Percentiles rank a stretch among this genome's conserved stretches.
Conservation (phyloP, 2,329 filamentous ascomycete species). For the Colletotrichum tanaceti region DNA sequence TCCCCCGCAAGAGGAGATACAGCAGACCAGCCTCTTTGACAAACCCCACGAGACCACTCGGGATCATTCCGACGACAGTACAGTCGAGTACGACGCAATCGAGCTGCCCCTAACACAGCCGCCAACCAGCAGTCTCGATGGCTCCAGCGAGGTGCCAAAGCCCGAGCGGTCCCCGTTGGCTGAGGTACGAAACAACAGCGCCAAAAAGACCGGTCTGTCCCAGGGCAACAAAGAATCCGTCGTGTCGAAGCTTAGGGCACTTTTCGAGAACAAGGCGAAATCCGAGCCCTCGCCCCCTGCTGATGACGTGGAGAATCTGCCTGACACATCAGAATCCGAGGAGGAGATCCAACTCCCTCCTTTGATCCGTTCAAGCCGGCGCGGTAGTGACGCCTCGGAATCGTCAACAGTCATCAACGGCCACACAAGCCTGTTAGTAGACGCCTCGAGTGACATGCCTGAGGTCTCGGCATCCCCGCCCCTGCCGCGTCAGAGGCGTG, state of each 20-base stretch:
- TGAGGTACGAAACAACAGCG: conserved; percentile 28
- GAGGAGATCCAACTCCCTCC: conserved; percentile 53
- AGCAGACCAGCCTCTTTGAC: conserved; percentile 3
- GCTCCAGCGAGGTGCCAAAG: conserved; percentile 18
- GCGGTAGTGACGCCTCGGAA: conserved; percentile 50
- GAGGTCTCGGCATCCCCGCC: conserved; percentile 60
- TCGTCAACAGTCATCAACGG: conserved; percentile 55
- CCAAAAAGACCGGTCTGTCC: conserved; percentile 2
- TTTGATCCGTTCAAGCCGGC: conserved; percentile 47
- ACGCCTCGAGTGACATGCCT: conserved; percentile 56
- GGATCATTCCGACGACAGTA: conserved; percentile 18
- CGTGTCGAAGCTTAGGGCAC: conserved; percentile 15
- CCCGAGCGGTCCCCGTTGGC: conserved; percentile 27
- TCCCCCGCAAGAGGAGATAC: conserved; percentile 14
- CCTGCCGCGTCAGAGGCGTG: conserved; percentile 47
- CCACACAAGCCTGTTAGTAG: conserved; percentile 53
- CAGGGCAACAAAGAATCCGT: conserved; percentile 16
- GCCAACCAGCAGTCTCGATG: conserved; percentile 15
- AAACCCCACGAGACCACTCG: conserved; percentile 14
- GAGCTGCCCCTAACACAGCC: conserved; percentile 7
- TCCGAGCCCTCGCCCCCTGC: background rate
- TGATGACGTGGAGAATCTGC: conserved; percentile 13
- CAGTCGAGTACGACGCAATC: conserved; percentile 10
- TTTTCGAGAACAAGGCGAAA: conserved; percentile 1
- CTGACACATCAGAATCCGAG: conserved; percentile 23